phyloP scores from a whole-genome alignment of 352 stramenopile species.

The Globisporangium cederbergense region DNA sequence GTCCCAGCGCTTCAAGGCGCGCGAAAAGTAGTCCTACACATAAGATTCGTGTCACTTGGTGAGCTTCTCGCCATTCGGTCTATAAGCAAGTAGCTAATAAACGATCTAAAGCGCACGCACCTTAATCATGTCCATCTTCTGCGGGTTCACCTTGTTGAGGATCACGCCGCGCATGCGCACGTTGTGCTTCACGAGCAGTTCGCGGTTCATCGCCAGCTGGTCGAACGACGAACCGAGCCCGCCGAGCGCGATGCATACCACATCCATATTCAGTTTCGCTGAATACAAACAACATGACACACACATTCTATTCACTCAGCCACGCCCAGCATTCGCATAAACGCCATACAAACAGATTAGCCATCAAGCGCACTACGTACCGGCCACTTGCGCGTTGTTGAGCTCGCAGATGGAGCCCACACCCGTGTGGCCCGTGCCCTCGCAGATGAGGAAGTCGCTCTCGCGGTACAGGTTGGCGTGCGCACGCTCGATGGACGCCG shows the following conservation, averaged over 20 bases:
- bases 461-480: slow-evolving; percentile 75
- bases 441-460: slow-evolving; percentile 93
- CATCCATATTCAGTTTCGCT: slow-evolving; percentile 80
- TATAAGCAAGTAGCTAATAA: too few relatives aligned
- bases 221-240: slow-evolving; percentile 85
- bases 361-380: slow-evolving; percentile 24
- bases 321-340: background rate
- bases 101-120: slow-evolving; percentile 20
- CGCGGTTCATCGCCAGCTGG: slow-evolving; percentile 81
- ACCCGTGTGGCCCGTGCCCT: slow-evolving; percentile 93
- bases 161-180: slow-evolving; percentile 77
- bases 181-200: slow-evolving; percentile 77
- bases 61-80: background rate
- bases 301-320: background rate
- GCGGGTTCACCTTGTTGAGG: slow-evolving; percentile 86
- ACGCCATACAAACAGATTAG: background rate
- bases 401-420: slow-evolving; percentile 89
- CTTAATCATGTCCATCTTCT: slow-evolving; percentile 90
- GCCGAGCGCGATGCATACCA: slow-evolving; percentile 75
- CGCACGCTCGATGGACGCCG: slow-evolving; percentile 72
- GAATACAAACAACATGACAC: slow-evolving; percentile 1
- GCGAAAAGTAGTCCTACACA: slow-evolving; percentile 82
- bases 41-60: background rate
- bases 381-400: slow-evolving; percentile 88
- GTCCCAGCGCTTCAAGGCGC: slow-evolving; percentile 88